Conservation (phyloP, 352 stramenopile species). For the Blastocystis sp. region DNA sequence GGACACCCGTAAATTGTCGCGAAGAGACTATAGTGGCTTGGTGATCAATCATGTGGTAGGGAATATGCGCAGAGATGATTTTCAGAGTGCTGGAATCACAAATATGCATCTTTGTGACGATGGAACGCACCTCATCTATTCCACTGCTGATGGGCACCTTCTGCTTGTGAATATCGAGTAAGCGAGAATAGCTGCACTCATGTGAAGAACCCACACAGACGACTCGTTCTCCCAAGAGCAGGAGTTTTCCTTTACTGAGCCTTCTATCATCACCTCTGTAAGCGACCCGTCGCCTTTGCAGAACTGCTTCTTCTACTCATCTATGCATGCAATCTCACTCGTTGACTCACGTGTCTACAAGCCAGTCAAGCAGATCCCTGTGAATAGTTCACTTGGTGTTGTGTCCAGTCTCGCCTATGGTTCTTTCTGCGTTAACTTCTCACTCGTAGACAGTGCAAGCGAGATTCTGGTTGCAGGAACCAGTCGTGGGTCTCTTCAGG, state of each 20-base stretch:
- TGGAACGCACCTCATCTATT: constrained; percentile 16
- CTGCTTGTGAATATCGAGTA: constrained; percentile 16
- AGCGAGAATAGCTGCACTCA: background rate
- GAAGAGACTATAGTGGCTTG: background rate
- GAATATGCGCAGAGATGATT: background rate
- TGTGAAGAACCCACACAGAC: background rate
- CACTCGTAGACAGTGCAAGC: background rate
- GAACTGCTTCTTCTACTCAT: constrained; percentile 40
- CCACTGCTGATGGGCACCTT: constrained; percentile 5
- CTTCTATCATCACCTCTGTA: background rate
- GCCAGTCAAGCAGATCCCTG: background rate
- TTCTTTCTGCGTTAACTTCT: background rate
- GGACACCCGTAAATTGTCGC: background rate
- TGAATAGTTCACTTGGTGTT: constrained; percentile 23
- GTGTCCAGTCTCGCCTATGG: constrained; percentile 5
- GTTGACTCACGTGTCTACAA: background rate
- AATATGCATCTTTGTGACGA: background rate
- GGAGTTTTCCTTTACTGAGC: background rate
- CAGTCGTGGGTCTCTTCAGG: background rate
- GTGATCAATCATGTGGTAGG: background rate
- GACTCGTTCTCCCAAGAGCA: constrained; percentile 47
- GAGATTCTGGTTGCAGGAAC: constrained; percentile 4
- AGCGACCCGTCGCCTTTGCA: background rate
- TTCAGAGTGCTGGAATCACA: background rate
- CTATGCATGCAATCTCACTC: background rate